Conservation (phyloP, 2,329 filamentous ascomycete genomes). For the Fusarium globosum region DNA sequence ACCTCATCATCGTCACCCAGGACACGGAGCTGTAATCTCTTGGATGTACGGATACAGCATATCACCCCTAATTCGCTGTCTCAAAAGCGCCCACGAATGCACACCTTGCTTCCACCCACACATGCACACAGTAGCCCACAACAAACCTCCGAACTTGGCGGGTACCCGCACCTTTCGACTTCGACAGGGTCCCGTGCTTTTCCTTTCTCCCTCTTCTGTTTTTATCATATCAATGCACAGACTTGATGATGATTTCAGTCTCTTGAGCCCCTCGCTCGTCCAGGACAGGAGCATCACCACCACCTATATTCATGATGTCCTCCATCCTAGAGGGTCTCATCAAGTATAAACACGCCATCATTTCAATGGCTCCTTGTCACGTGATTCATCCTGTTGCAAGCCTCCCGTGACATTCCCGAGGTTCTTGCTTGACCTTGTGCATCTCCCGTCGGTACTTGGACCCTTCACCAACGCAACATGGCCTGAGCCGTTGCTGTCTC, state of each 20-base stretch:
- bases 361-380: constrained; percentile 7
- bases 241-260: constrained; percentile 32
- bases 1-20: background rate
- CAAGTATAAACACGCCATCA: background rate
- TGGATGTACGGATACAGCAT: background rate
- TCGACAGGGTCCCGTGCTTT: constrained; percentile 27
- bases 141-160: constrained; percentile 38
- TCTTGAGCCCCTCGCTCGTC: background rate
- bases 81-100: constrained; percentile 17
- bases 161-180: constrained; percentile 37
- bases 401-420: constrained; percentile 42
- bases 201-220: constrained; percentile 12
- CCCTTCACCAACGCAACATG: constrained; percentile 29
- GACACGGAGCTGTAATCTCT: background rate
- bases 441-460: constrained; percentile 43
- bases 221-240: constrained; percentile 33
- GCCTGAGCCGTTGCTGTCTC: constrained; percentile 19
- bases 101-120: constrained; percentile 22
- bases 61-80: background rate
- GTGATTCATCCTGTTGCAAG: constrained; percentile 24
- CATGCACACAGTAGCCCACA: constrained; percentile 8
- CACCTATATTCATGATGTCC: background rate
- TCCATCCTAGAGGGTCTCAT: background rate
- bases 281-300: background rate
- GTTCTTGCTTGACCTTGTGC: constrained; percentile 43